Conservation (phyloP, 768 basidiomycete genomes). For the Daedaleopsis nitida region DNA sequence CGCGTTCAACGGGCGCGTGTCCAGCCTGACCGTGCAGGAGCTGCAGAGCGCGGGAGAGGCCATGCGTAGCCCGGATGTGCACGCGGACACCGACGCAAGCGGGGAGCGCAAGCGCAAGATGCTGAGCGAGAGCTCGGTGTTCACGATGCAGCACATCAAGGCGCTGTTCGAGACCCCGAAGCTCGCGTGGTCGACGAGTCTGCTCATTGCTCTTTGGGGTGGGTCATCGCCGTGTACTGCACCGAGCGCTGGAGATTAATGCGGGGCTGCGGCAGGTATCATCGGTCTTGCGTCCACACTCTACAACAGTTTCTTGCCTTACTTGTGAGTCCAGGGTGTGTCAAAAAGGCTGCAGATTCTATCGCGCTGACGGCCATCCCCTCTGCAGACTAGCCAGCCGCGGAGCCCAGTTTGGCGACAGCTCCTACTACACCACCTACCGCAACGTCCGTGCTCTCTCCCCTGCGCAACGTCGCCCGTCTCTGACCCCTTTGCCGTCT, state of each 20-base stretch:
- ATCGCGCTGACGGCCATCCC: no score
- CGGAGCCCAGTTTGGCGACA: slow-evolving; percentile 38
- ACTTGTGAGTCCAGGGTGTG: slow-evolving; percentile 26
- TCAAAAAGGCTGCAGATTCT: no score
- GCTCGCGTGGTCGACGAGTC: slow-evolving; percentile 64
- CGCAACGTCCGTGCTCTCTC: slow-evolving; percentile 33
- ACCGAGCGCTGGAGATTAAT: background rate
- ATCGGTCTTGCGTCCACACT: slow-evolving; percentile 39
- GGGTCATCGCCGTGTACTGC: slow-evolving; percentile 19
- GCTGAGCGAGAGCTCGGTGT: slow-evolving; percentile 44
- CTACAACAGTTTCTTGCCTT: slow-evolving; percentile 41
- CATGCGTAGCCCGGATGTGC: no score
- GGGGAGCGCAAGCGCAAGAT: slow-evolving; percentile 15
- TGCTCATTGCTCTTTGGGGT: slow-evolving; percentile 54
- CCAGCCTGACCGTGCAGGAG: slow-evolving; percentile 46
- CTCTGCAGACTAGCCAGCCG: slow-evolving; percentile 33
- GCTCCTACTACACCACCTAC: slow-evolving; percentile 37
- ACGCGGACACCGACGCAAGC: slow-evolving; percentile 14
- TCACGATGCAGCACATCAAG: slow-evolving; percentile 48
- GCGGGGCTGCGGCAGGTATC: slow-evolving; percentile 23
- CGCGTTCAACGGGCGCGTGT: slow-evolving; percentile 47
- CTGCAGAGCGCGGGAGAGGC: slow-evolving; percentile 37
- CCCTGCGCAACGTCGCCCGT: background rate
- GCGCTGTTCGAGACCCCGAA: slow-evolving; percentile 63
- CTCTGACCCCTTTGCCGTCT: background rate